Evolutionary conservation across 2,329 filamentous ascomycete species (phyloP).

Genomic region (Verticillium dahliae): DNA sequence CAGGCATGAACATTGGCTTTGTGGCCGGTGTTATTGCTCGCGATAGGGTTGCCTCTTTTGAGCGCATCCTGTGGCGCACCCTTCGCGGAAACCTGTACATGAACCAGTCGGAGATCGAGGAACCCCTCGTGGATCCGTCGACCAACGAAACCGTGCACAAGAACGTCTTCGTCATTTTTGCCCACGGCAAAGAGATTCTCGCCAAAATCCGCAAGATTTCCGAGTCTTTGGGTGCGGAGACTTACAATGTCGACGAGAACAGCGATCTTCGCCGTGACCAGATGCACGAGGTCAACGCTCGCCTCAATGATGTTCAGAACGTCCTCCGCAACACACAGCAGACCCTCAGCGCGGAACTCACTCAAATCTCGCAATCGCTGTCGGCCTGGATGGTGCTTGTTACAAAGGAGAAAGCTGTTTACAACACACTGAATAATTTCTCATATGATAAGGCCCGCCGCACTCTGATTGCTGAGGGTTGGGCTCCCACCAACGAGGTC

Average conservation of each 20-base stretch:
- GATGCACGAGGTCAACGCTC: slow-evolving; percentile 93
- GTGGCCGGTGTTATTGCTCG: slow-evolving; percentile 92
- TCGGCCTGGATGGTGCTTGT: slow-evolving; percentile 97
- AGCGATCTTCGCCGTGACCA: slow-evolving; percentile 91
- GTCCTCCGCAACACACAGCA: slow-evolving; percentile 93
- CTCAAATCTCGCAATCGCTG: slow-evolving; percentile 85
- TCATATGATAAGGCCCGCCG: slow-evolving; percentile 94
- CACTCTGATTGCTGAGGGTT: slow-evolving; percentile 94
- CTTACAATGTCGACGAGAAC: slow-evolving; percentile 97
- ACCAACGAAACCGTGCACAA: slow-evolving; percentile 91
- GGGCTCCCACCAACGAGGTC: slow-evolving; percentile 90
- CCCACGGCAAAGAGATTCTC: slow-evolving; percentile 95
- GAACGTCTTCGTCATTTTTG: slow-evolving; percentile 99
- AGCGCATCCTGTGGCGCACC: slow-evolving; percentile 95
- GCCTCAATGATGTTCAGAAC: slow-evolving; percentile 83
- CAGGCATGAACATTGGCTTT: slow-evolving; percentile 98
- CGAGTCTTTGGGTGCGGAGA: slow-evolving; percentile 89
- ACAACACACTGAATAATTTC: slow-evolving; percentile 90
- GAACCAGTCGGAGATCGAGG: slow-evolving; percentile 98
- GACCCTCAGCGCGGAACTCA: slow-evolving; percentile 86
- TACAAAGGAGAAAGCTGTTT: slow-evolving; percentile 97
- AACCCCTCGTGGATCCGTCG: slow-evolving; percentile 83
- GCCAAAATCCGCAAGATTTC: slow-evolving; percentile 99
- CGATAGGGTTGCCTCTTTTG: slow-evolving; percentile 89
- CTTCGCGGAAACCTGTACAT: slow-evolving; percentile 98